A percentile compares a stretch with the other conserved stretches of the same genome.
Evolutionary conservation across 1,284 basidiomycete species (phyloP).

Genomic region (Fistulina hepatica): DNA sequence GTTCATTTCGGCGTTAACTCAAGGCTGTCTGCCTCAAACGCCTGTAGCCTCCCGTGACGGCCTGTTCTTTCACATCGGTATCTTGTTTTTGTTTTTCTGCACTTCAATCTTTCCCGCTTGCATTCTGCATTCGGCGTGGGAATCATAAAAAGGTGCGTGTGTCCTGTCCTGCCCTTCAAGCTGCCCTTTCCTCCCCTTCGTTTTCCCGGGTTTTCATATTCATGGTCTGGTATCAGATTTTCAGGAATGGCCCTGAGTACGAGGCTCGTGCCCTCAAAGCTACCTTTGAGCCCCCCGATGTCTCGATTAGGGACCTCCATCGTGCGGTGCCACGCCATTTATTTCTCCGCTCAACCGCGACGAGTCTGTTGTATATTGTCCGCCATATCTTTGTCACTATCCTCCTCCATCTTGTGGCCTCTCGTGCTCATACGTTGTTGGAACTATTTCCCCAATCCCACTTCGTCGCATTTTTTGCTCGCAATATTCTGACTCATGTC

Average conservation of each 20-base stretch:
- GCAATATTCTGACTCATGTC: too few species aligned
- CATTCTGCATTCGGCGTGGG: too few species aligned
- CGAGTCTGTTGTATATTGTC: conserved; percentile 29
- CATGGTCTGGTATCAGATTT: conserved; percentile 28
- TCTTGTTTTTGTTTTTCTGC: too few species aligned
- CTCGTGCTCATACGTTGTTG: conserved; percentile 16
- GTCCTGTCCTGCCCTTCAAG: not conserved
- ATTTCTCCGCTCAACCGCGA: conserved; percentile 40
- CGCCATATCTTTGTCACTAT: conserved; percentile 27
- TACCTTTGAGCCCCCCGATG: conserved; percentile 28
- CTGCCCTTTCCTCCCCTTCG: not conserved
- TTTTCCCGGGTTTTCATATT: not conserved
- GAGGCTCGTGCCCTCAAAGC: conserved; percentile 18
- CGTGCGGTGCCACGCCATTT: conserved; percentile 37
- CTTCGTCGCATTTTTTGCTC: too few species aligned
- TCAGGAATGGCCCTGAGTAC: conserved; percentile 29
- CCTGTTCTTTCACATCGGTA: too few species aligned
- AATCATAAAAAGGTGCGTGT: too few species aligned
- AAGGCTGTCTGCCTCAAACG: too few species aligned
- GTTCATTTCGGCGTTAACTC: too few species aligned
- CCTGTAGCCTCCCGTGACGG: too few species aligned
- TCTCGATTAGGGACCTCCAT: conserved; percentile 34
- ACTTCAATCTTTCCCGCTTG: too few species aligned
- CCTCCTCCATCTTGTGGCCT: conserved; percentile 25
- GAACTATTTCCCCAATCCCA: too few species aligned